Evolutionary conservation across 192 early-diverging fungal species (phyloP).

Genomic region (Coemansia sp.): DNA sequence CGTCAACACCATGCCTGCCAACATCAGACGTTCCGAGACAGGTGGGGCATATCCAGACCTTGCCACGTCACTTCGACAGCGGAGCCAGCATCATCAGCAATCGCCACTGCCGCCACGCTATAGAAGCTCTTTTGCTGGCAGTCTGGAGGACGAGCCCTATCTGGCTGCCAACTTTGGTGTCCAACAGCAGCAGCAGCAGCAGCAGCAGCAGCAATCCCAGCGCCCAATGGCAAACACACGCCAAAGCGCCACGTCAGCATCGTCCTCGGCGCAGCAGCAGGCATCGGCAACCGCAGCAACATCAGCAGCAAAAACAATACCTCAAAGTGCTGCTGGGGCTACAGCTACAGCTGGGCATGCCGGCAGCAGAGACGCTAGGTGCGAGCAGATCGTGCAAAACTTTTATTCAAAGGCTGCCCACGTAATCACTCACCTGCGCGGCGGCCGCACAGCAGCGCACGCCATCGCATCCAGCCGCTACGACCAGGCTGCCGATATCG

Average conservation of each 20-base stretch:
- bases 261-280: not conserved
- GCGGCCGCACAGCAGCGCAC: not conserved
- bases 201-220: slow-evolving; percentile 15
- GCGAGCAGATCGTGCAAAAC: slow-evolving; percentile 53
- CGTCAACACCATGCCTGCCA: slow-evolving; percentile 31
- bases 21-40: slow-evolving; percentile 32
- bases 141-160: not conserved
- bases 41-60: not conserved
- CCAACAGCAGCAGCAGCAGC: slow-evolving; percentile 3
- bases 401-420: slow-evolving; percentile 55
- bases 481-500: not conserved
- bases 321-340: not conserved
- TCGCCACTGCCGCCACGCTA: slow-evolving; percentile 2
- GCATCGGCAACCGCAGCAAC: slow-evolving; percentile 7
- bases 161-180: not conserved
- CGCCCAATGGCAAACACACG: not conserved
- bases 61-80: not conserved
- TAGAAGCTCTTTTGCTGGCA: not conserved
- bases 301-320: no score
- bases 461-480: not conserved
- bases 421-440: slow-evolving; percentile 46
- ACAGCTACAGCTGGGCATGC: slow-evolving; percentile 6
- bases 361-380: slow-evolving; percentile 25
- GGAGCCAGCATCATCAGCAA: not conserved
- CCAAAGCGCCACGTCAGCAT: not conserved